Evolutionary conservation across 768 basidiomycete genomes (phyloP), one percentile per base, ranked within the genome.

Genomic region (Pholiota molesta): DNA sequence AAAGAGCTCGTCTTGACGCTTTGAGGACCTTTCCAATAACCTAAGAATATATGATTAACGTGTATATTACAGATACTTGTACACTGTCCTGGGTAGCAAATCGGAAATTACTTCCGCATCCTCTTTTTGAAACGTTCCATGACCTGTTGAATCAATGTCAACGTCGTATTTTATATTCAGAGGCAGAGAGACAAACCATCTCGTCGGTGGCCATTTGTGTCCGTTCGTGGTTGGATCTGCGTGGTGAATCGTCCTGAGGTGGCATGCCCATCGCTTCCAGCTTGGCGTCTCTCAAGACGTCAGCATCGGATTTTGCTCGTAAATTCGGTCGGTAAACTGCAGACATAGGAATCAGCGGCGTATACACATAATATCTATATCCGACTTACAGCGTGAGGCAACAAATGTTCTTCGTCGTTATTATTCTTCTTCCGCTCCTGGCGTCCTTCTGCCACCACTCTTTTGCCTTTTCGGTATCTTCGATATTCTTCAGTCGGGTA

Each of bases 61-160:
- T 57, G 59, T 62, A 59, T 68, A 52, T 60, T 66, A 55, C 62
- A 63, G 35, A 60, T 65, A 57, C 52, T 55, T 59, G 49, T 63
- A 68, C 59, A 63, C 60, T 65, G 62, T 59, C 64, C 61, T 61
- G 64, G 49, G 29, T 39, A 55, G 52, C 62, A 13, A 11, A 16
- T 57, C 42, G 52, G 57, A 26, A 45, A 35, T 77, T 77, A 92
- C 72, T 89, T 91, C 42, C 90, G 86, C 92, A 95, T 94, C 61
- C 95, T 81, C 78, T 99, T 97, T 83, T 97, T 98, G 83, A 98
- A 99, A 33, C 97, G 87, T 75, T 97, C 95, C 92, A 95, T 92
- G 57, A 93, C 92, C 91, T 94, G 65, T 42, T 37, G 33, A 55
- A 42, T 29, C 31, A 17, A 52, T 11, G 21, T 52, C 11, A 49